A percentile compares a stretch with the other conserved stretches of the same genome.
Evolutionary conservation across 148 eudicot genomes (phyloP).

Genomic region (Suaeda aralocaspica): DNA sequence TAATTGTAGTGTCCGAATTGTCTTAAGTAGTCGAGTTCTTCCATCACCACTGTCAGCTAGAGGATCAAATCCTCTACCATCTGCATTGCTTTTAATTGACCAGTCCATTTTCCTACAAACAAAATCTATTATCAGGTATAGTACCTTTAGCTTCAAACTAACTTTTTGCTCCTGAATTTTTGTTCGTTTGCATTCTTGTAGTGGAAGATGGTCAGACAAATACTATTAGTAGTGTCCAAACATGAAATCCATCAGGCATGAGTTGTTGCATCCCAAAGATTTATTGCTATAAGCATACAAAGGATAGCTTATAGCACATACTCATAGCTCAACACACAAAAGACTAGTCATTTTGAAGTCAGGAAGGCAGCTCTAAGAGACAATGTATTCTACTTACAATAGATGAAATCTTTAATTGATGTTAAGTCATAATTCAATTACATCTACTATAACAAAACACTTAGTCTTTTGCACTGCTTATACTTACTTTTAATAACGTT

Average conservation of each 20-base stretch:
- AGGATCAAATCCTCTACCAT: slow-evolving; percentile 47
- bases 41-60: slow-evolving; percentile 37
- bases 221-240: neutral
- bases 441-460: neutral
- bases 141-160: neutral
- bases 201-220: neutral
- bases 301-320: neutral
- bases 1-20: slow-evolving; percentile 39
- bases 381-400: neutral
- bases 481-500: too few relatives aligned
- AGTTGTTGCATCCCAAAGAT: neutral
- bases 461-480: neutral
- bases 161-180: neutral
- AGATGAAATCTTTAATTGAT: neutral
- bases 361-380: neutral
- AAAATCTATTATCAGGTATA: slow-evolving; percentile 8
- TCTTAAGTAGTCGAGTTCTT: slow-evolving; percentile 60
- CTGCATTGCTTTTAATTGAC: slow-evolving; percentile 56
- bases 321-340: neutral
- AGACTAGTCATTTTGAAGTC: neutral
- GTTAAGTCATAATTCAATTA: neutral
- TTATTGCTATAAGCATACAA: neutral
- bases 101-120: slow-evolving; percentile 47
- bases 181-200: neutral
- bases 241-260: neutral